Conservation (phyloP, 805 yeast genomes). For the Tetrapisispora taiwanensis region DNA sequence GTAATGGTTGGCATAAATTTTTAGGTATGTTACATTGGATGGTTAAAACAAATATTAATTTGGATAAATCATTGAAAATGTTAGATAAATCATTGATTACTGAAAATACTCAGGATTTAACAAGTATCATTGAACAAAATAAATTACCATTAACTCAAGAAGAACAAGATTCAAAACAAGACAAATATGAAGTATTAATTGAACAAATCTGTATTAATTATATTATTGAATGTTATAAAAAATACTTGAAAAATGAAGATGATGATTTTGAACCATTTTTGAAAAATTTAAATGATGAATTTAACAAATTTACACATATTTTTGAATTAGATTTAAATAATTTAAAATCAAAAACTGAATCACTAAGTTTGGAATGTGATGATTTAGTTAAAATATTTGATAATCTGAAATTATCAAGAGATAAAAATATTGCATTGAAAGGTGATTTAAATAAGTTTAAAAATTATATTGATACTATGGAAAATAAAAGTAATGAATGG, state of each 20-base stretch:
- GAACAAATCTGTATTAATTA: conserved; percentile 47
- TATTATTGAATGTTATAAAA: conserved; percentile 54
- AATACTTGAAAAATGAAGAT: conserved; percentile 47
- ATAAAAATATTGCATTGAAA: conserved; percentile 53
- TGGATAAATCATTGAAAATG: conserved; percentile 27
- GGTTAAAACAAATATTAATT: conserved; percentile 42
- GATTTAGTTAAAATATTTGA: conserved; percentile 37
- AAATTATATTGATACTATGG: conserved; percentile 61
- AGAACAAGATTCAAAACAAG: conserved; percentile 25
- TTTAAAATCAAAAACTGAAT: conserved; percentile 33
- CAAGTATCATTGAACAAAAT: conserved; percentile 19
- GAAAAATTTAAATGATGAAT: conserved; percentile 46
- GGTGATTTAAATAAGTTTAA: conserved; percentile 61
- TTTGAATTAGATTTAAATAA: conserved; percentile 38
- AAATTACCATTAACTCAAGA: conserved; percentile 12
- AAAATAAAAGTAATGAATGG: conserved; percentile 59
- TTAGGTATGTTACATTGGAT: conserved; percentile 81
- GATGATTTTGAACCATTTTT: conserved; percentile 51
- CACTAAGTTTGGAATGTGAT: conserved; percentile 32
- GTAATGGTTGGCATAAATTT: conserved; percentile 76
- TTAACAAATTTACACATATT: conserved; percentile 40
- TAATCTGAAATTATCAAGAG: conserved; percentile 41
- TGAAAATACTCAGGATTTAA: conserved; percentile 26
- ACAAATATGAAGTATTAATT: conserved; percentile 29
- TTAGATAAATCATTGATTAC: conserved; percentile 16